Conservation (phyloP, 345 rosid species). For the Kandelia obovata region DNA sequence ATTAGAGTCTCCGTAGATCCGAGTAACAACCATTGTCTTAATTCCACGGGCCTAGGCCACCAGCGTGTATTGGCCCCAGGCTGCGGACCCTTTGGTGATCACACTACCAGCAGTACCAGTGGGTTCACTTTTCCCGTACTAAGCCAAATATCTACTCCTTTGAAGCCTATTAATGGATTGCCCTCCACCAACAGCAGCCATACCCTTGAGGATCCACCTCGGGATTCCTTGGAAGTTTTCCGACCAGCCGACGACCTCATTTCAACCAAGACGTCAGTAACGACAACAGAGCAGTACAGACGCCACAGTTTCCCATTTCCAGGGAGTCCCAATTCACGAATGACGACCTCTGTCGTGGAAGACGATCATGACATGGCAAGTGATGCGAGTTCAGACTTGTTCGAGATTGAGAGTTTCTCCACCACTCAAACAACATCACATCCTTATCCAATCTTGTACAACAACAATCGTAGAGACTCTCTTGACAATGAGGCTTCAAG, state of each 20-base stretch:
- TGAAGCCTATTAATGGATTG: constrained; percentile 17
- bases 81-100: constrained; percentile 10
- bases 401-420: constrained; percentile 95
- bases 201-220: constrained; percentile 39
- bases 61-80: constrained; percentile 24
- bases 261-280: constrained; percentile 11
- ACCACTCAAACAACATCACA: constrained; percentile 52
- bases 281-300: constrained; percentile 8
- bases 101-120: background rate
- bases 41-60: constrained; percentile 12
- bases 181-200: constrained; percentile 1
- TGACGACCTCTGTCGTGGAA: background rate
- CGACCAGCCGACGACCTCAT: constrained; percentile 23
- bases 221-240: constrained; percentile 59
- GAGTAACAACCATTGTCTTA: constrained; percentile 21
- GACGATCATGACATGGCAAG: constrained; percentile 65
- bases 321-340: constrained; percentile 34
- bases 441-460: constrained; percentile 21
- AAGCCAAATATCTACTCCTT: constrained; percentile 20
- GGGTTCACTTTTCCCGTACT: constrained; percentile 59
- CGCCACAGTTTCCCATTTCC: constrained; percentile 33
- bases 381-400: constrained; percentile 90
- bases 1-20: constrained; percentile 11
- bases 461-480: constrained; percentile 37
- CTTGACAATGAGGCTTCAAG: constrained; percentile 64